These are phyloP conservation scores for Tricholoma bakamatsutake DNA, from an alignment of 768 basidiomycete species.

Conservation along the genomic window DNA sequence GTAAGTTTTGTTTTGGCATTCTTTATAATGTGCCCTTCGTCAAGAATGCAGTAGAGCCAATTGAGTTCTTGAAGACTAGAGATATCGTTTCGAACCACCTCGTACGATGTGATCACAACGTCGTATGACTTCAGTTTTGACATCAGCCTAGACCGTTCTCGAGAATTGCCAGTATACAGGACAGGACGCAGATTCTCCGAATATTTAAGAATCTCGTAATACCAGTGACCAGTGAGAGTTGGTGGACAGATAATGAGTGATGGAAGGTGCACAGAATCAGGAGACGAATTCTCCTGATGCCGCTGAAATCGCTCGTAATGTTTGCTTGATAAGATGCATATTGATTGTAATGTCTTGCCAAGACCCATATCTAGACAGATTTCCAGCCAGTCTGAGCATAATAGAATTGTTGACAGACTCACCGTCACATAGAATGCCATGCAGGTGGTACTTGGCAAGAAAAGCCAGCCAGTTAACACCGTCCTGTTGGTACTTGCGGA, in stretches of 20 bases:
- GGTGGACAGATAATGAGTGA: conserved; percentile 96
- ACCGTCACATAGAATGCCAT: conserved; percentile 98
- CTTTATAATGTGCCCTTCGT: conserved; percentile 99
- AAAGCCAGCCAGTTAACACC: conserved; percentile 99
- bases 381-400: not conserved
- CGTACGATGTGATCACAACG: conserved; percentile 95
- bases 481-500: conserved; percentile 97
- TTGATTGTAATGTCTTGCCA: conserved; percentile 96
- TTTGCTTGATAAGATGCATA: conserved; percentile 93
- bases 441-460: conserved; percentile 94
- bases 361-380: conserved; percentile 85
- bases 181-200: conserved; percentile 77
- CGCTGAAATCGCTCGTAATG: conserved; percentile 79
- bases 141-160: conserved; percentile 70
- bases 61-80: conserved; percentile 61
- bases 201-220: conserved; percentile 95
- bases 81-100: conserved; percentile 95
- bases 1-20: conserved; percentile 98
- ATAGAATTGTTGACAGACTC: conserved; percentile 15
- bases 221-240: conserved; percentile 98
- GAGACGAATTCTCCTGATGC: conserved; percentile 59
- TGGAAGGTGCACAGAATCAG: conserved; percentile 81
- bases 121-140: conserved; percentile 67
- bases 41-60: conserved; percentile 96
- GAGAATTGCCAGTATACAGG: conserved; percentile 82